Evolutionary conservation across 2,329 filamentous ascomycete species (phyloP).

Genomic region (Setomelanomma holmii): DNA sequence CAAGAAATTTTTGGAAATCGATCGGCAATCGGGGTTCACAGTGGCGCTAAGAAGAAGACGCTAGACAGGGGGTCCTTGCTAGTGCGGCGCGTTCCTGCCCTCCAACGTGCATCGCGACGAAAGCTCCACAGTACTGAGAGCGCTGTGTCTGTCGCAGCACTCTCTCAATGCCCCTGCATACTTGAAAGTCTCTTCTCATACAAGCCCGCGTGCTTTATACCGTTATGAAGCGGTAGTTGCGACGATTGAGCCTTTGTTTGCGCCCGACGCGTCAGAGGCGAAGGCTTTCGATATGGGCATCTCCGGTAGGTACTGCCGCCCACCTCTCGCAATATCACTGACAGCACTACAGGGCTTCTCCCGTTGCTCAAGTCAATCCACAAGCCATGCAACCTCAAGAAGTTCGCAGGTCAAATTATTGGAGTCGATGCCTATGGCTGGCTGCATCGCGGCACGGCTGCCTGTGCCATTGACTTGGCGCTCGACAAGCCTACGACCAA

Average conservation of each 20-base stretch:
- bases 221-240: slow-evolving; percentile 31
- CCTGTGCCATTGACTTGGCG: slow-evolving; percentile 90
- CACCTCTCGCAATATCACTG: slow-evolving; percentile 28
- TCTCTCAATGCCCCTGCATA: background rate
- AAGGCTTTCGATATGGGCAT: slow-evolving; percentile 48
- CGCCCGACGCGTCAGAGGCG: slow-evolving; percentile 36
- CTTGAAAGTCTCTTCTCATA: no score
- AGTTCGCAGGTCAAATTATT: slow-evolving; percentile 84
- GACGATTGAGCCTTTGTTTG: slow-evolving; percentile 25
- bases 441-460: slow-evolving; percentile 91
- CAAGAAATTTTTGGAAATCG: slow-evolving; percentile 37
- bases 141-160: slow-evolving; percentile 1
- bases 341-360: slow-evolving; percentile 71
- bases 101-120: slow-evolving; percentile 24
- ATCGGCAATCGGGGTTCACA: slow-evolving; percentile 18
- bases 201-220: background rate
- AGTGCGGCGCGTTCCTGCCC: slow-evolving; percentile 31
- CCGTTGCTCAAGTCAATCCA: slow-evolving; percentile 97
- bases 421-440: slow-evolving; percentile 98
- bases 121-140: slow-evolving; percentile 23
- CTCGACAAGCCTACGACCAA: slow-evolving; percentile 86
- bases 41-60: slow-evolving; percentile 16
- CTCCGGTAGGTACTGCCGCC: slow-evolving; percentile 38
- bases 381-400: slow-evolving; percentile 83
- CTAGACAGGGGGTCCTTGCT: slow-evolving; percentile 15